These are phyloP conservation scores for Penicillium fuscoglaucum DNA, from an alignment of 2,329 filamentous ascomycete genomes.

Conservation along the genomic window DNA sequence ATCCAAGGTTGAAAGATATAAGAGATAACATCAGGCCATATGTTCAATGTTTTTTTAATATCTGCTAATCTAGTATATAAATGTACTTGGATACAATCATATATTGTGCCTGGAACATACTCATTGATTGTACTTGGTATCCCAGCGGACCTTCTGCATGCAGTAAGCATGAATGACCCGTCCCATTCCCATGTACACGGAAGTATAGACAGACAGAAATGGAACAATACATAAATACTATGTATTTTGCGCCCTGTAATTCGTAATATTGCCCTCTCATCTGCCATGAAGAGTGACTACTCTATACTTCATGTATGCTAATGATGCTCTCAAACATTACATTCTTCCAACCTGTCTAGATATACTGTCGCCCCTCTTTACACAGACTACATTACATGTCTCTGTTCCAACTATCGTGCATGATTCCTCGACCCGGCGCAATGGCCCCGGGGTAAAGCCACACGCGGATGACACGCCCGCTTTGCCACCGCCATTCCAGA, in stretches of 20 bases:
- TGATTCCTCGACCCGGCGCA: neutral
- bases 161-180: conserved; percentile 1
- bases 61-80: neutral
- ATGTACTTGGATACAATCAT: neutral
- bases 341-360: too few species aligned
- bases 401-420: neutral
- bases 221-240: too few species aligned
- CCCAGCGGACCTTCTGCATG: neutral
- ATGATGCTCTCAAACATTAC: neutral
- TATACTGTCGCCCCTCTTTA: neutral
- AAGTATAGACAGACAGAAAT: neutral
- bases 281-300: too few species aligned
- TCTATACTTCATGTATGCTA: neutral
- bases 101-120: neutral
- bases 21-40: neutral
- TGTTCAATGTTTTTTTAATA: neutral
- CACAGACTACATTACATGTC: too few species aligned
- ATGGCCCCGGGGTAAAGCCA: conserved; percentile 4
- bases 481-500: conserved; percentile 1
- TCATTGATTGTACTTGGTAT: neutral
- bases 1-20: too few species aligned
- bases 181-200: conserved; percentile 1
- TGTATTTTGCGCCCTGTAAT: neutral
- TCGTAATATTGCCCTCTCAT: neutral
- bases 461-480: neutral